Base-by-base conservation (phyloP, 1,284 basidiomycete genomes). In the Golubevia pallescens region DNA sequence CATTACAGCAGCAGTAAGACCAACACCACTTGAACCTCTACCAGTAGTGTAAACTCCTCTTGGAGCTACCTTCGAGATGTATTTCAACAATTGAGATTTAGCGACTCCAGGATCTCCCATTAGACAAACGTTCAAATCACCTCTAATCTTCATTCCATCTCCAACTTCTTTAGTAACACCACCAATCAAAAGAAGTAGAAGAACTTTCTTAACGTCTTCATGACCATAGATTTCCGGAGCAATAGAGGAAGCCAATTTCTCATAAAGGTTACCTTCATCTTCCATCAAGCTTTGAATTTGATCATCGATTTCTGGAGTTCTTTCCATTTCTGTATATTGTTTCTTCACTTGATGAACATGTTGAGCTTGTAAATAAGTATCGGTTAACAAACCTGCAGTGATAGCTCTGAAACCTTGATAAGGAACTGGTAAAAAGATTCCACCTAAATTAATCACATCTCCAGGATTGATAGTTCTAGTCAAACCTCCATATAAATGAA, bases 41-140 rank as follows among this genome's bases (percentile, higher is more conserved):
- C 97, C 97, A 2, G 97, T 99, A 2, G 97, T 99, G 85, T 99
- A 99, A 32, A 99, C 92, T 10, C 97, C 97, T 71, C 97, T 90
- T 13, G 97, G 97, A 0, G 97, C 97, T 68, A 99, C 92, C 86
- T 99, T 99, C 61, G 95, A 93, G 78, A 99, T 99, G 82, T 98
- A 99, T 87, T 99, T 99, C 71, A 99, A 89, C 63, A 99, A 86
- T 86, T 99, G 97, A 28, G 95, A 97, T 87, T 99, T 99, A 77
- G 97, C 97, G 69, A 99, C 96, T 91, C 97, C 97, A 60, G 97
- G 97, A 87, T 99, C 97, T 78, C 97, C 97, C 97, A 99, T 99
- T 58, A 99, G 87, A 86, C 97, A 99, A 23, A 99, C 89, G 80
- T 99, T 99, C 87, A 99, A 89, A 86, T 99, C 97, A 24, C 97